Evolutionary conservation across 1,284 basidiomycete genomes (phyloP), one percentile per base, ranked within the genome.

Genomic region (Ceratobasidium sp.): DNA sequence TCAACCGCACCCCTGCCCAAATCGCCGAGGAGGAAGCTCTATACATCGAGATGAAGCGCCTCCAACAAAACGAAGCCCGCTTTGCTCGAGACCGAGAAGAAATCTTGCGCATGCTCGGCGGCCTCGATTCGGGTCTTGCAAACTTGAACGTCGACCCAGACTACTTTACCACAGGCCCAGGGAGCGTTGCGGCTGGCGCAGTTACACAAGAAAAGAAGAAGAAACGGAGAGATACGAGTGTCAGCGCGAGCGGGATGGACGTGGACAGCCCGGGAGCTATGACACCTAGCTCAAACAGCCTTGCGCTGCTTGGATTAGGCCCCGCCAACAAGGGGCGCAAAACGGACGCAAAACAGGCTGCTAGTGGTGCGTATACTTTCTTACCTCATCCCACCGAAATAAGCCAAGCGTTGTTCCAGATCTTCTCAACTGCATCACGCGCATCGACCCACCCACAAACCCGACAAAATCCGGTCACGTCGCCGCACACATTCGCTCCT

Each of bases 1-100:
- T 97, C 82, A 89, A 88, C 74, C 90, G 97, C 11, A 95, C 95
- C 0, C 88, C 91, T 0, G 90, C 93, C 69, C 95, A 98, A 82
- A 90, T 98, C 53, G 91, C 91, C 9, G 97, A 99, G 81, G 98
- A 99, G 84, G 96, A 98, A 79, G 94, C 95, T 3, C 86, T 99
- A 0, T 99, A 95, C 83, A 85, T 98, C 77, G 96, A 99, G 81
- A 88, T 98, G 65, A 95, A 97, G 79, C 89, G 95, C 13, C 87
- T 99, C 65, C 96, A 98, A 81, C 97, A 98, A 83, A 95, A 89
- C 78, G 95, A 98, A 81, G 88, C 92, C 58, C 88, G 88, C 74
- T 98, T 98, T 84, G 92, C 92, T 78, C 88, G 89, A 72, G 96
- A 99, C 66, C 87, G 98, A 8, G 96, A 98, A 77, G 94, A 96